These are phyloP conservation scores for Stemphylium beticola DNA, from an alignment of 2,329 filamentous ascomycete genomes.

Conservation along the genomic window DNA sequence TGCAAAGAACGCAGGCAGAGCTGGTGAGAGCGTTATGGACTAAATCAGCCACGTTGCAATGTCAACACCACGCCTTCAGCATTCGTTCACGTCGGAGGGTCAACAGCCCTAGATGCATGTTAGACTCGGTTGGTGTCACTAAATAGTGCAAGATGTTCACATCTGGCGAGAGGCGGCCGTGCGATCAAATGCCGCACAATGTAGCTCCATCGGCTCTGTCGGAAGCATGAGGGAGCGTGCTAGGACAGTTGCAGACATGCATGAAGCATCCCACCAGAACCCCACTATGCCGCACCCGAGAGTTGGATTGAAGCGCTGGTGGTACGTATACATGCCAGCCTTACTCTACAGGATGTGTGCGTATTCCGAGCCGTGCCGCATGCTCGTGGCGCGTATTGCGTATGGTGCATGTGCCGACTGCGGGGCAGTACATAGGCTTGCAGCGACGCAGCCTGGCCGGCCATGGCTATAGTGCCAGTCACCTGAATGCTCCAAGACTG, in stretches of 20 bases:
- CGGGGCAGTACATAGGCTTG: constrained; percentile 14
- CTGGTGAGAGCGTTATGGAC: constrained; percentile 8
- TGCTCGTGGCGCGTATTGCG: constrained; percentile 11
- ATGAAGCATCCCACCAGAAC: background rate
- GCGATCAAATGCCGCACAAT: background rate
- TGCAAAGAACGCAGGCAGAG: background rate
- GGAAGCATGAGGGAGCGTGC: background rate
- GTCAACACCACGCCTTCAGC: background rate
- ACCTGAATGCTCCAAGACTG: constrained; percentile 6
- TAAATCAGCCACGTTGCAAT: background rate
- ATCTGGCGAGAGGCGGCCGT: background rate
- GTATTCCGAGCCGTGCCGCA: constrained; percentile 17
- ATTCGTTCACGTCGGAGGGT: background rate
- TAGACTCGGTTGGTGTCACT: background rate
- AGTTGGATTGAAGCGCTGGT: constrained; percentile 6
- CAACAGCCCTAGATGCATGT: background rate
- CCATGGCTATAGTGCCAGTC: constrained; percentile 8
- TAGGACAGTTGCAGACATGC: background rate
- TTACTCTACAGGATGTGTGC: background rate
- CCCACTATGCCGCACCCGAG: background rate
- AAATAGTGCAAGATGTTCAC: background rate
- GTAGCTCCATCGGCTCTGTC: constrained; percentile 1
- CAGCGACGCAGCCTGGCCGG: constrained; percentile 5
- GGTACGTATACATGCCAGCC: background rate
- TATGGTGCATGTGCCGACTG: constrained; percentile 10